phyloP scores from a whole-genome alignment of 495 filamentous ascomycete species.

The Staphylotrichum longicolle region DNA sequence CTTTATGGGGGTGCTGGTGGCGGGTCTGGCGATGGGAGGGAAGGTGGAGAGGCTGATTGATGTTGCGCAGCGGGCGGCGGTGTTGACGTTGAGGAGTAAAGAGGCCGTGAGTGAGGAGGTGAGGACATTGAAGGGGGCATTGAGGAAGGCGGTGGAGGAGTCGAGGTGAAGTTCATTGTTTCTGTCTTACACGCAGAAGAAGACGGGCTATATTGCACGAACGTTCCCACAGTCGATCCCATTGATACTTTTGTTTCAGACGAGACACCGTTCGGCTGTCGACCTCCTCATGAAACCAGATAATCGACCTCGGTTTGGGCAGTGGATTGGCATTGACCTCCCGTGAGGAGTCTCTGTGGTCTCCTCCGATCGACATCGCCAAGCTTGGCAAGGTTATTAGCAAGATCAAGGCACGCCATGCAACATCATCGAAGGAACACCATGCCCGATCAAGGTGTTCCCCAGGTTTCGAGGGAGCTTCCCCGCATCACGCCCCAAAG shows the following conservation, averaged over 20 bases:
- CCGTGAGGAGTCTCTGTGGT: neutral
- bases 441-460: constrained; percentile 2
- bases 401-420: neutral
- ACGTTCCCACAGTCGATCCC: too few species aligned
- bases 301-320: neutral
- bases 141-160: constrained; percentile 26
- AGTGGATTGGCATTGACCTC: neutral
- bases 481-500: constrained; percentile 17
- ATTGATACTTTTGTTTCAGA: too few species aligned
- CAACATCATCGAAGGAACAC: neutral
- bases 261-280: too few species aligned
- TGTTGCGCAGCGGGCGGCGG: constrained; percentile 72
- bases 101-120: constrained; percentile 64
- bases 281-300: too few species aligned
- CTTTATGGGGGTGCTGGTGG: constrained; percentile 75
- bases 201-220: too few species aligned
- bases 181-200: too few species aligned
- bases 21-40: constrained; percentile 55
- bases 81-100: constrained; percentile 66
- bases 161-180: constrained; percentile 3
- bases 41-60: constrained; percentile 50
- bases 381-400: neutral
- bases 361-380: neutral
- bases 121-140: constrained; percentile 35
- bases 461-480: constrained; percentile 4